phyloP scores from a whole-genome alignment of 352 stramenopile genomes.

The Phytophthora citricola region DNA sequence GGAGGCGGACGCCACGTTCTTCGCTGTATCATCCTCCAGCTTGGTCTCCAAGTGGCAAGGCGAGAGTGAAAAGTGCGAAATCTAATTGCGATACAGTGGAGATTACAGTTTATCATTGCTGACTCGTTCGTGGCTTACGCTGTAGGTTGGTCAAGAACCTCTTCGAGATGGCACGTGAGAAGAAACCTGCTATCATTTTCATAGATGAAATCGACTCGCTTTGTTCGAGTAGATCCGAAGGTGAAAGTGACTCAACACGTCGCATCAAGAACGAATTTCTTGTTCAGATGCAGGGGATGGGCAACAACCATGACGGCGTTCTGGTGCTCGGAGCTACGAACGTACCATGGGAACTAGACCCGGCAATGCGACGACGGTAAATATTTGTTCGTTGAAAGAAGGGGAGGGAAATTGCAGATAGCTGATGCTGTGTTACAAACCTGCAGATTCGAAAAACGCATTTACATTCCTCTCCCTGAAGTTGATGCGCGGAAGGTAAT shows the following conservation, averaged over 20 bases:
- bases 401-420: neutral
- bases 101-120: neutral
- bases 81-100: neutral
- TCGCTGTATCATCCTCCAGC: conserved; percentile 97
- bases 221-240: conserved; percentile 92
- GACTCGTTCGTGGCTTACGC: conserved; percentile 2
- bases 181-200: conserved; percentile 95
- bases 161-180: conserved; percentile 98
- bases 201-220: conserved; percentile 98
- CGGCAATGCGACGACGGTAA: conserved; percentile 95
- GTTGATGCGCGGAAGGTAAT: conserved; percentile 92
- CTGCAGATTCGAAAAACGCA: conserved; percentile 97
- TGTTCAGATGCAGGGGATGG: conserved; percentile 97
- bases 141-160: conserved; percentile 96
- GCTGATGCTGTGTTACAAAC: conserved; percentile 5
- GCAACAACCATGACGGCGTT: conserved; percentile 90
- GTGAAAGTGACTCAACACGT: conserved; percentile 95
- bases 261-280: conserved; percentile 99
- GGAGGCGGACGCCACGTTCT: conserved; percentile 98
- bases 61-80: conserved; percentile 91
- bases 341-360: conserved; percentile 98
- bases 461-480: conserved; percentile 99
- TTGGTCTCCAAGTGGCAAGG: conserved; percentile 99
- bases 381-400: conserved; percentile 1
- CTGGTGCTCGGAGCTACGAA: conserved; percentile 98